Evolutionary conservation across 2,329 filamentous ascomycete genomes (phyloP).

Genomic region (Cercospora zeae-maydis): DNA sequence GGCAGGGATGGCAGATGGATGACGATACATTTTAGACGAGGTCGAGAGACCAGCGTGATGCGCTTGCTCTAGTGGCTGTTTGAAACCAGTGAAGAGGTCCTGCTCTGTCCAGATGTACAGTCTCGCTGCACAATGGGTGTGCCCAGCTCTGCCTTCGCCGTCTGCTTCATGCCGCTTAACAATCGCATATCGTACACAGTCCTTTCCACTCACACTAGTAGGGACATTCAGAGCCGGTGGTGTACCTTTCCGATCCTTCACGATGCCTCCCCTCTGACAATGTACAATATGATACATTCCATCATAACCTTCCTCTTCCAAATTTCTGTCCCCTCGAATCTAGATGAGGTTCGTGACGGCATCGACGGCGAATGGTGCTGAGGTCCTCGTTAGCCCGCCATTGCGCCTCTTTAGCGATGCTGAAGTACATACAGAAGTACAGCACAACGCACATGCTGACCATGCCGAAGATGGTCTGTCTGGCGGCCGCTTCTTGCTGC

Average conservation of each 20-base stretch:
- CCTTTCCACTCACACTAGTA: background rate
- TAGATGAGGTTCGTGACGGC: constrained; percentile 50
- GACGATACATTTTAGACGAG: constrained; percentile 47
- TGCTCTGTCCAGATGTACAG: background rate
- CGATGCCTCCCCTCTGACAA: constrained; percentile 26
- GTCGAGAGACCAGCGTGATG: background rate
- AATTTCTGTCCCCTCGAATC: constrained; percentile 1
- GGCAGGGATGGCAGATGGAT: constrained; percentile 42
- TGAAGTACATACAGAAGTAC: constrained; percentile 65
- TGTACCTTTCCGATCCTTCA: no score
- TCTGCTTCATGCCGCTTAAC: background rate
- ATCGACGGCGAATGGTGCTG: constrained; percentile 55
- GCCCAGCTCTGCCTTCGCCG: background rate
- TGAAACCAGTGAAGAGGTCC: background rate
- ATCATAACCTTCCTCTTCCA: background rate
- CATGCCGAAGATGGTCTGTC: constrained; percentile 64
- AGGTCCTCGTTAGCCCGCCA: background rate
- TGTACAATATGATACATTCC: constrained; percentile 23
- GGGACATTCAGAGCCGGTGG: background rate
- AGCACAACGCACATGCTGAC: constrained; percentile 63
- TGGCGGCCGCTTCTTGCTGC: constrained; percentile 63
- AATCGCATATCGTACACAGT: background rate
- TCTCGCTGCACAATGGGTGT: background rate
- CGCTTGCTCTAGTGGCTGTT: background rate
- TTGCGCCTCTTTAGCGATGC: no score